Percentiles rank a stretch among this genome's conserved stretches.
Evolutionary conservation across 257 asterid genomes (phyloP).

Genomic region (Paulownia fortunei): DNA sequence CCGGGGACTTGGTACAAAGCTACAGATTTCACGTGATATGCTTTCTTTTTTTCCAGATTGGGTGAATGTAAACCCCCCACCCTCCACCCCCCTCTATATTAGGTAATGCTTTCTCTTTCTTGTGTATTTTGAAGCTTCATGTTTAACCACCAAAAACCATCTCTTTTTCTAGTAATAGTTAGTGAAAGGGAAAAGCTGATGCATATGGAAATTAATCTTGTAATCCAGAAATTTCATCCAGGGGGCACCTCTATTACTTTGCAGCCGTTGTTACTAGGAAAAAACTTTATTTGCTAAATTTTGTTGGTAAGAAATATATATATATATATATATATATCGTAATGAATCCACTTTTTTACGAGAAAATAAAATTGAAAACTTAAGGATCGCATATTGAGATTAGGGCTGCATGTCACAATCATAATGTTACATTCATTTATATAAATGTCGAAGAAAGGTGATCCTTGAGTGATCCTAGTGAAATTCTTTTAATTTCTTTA

Average conservation of each 20-base stretch:
- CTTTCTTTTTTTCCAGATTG: not conserved
- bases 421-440: not conserved
- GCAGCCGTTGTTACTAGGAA: no score
- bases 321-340: no score
- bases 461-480: constrained; percentile 20
- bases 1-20: not conserved
- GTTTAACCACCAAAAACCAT: not conserved
- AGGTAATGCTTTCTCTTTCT: not conserved
- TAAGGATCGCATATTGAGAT: not conserved
- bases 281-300: no score
- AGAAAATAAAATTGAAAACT: no score
- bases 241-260: no score
- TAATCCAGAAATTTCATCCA: no score
- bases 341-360: no score
- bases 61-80: not conserved
- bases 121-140: not conserved
- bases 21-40: not conserved
- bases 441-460: not conserved
- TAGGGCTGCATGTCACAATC: constrained; percentile 21
- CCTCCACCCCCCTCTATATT: not conserved
- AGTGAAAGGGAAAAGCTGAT: not conserved
- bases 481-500: not conserved
- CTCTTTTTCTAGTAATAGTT: not conserved
- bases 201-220: no score
- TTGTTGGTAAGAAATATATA: no score